Base-by-base conservation (phyloP, 805 yeast genomes). In the Isabelozyma gotoi region DNA sequence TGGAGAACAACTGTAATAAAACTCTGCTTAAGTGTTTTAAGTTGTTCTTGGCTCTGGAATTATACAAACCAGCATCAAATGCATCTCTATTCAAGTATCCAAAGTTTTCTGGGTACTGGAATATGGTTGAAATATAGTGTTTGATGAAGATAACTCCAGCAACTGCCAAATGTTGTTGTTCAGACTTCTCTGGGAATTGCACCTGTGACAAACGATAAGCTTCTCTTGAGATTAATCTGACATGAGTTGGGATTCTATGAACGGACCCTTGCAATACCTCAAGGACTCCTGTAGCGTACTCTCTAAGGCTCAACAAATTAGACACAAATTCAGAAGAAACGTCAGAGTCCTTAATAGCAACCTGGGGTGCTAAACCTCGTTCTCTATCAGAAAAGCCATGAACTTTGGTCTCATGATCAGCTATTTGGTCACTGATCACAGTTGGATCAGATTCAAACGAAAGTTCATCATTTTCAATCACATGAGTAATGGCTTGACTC, bases 401-500 rank as follows among this genome's bases (percentile, higher is more conserved):
- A 1, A 66, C 52, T 42, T 55, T 61, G 39, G 64, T 52, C 17
- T 74, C 77, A 24, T 55, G 59, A 11, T 67, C 68, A 16, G 65
- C 54, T n/a, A 82, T 48, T 2, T 52, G 55, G 20, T 60, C 54
- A 56, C 78, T 78, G 19, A 87, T 83, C 12, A 66, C 63, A 2
- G 78, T 59, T 2, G 98, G 98, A 59, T 90, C 88, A 43, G 91
- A 81, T 57, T 91, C 97, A 50, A 89, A 80, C 43, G 83, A 82
- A 8, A 83, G 59, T 24, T 73, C 78, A 16, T 72, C 76, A 50
- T 75, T 74, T 19, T 76, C 72, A 14, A 74, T 57, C 8, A 79
- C 59, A 21, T 60, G 53, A 32, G 57, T 46, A 0, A 80, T 63
- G 2, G 65, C 49, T 31, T 62, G 65, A 11, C 79, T 75, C 17